Percentiles rank a stretch among this genome's conserved stretches.
Conservation (phyloP, 192 early-diverging fungal genomes). For the Rhizophagus clarus region DNA sequence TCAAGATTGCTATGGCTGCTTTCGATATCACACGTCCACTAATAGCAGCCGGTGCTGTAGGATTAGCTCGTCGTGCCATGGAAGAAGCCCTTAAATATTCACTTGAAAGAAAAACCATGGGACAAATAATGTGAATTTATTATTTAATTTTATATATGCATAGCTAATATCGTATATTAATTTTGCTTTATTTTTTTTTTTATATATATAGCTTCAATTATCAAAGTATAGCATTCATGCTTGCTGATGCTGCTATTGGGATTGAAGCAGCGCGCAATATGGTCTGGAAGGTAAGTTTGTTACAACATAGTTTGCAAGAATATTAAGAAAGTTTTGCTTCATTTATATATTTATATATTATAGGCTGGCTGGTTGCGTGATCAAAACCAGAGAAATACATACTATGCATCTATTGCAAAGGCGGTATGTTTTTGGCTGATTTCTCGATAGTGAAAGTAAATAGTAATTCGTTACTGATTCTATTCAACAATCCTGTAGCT, state of each 20-base stretch:
- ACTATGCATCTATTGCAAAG: conserved; percentile 95
- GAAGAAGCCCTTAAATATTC: conserved; percentile 91
- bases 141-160: not conserved
- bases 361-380: conserved; percentile 84
- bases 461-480: not conserved
- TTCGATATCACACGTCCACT: conserved; percentile 94
- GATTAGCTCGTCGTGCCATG: conserved; percentile 89
- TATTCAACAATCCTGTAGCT: conserved; percentile 38
- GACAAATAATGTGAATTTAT: conserved; percentile 65
- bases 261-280: conserved; percentile 85
- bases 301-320: not conserved
- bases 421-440: conserved; percentile 38
- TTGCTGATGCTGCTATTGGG: conserved; percentile 96
- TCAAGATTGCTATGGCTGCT: conserved; percentile 96
- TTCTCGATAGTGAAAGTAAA: conserved; percentile 32
- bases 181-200: not conserved
- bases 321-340: not conserved
- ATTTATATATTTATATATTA: not conserved
- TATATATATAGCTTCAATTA: conserved; percentile 59
- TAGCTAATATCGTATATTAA: not conserved
- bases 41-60: conserved; percentile 86
- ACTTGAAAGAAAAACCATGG: conserved; percentile 94
- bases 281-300: conserved; percentile 71
- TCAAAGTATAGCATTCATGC: conserved; percentile 92
- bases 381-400: conserved; percentile 85